These are phyloP conservation scores for Benincasa hispida DNA, from an alignment of 306 rosid genomes.

Conservation along the genomic window DNA sequence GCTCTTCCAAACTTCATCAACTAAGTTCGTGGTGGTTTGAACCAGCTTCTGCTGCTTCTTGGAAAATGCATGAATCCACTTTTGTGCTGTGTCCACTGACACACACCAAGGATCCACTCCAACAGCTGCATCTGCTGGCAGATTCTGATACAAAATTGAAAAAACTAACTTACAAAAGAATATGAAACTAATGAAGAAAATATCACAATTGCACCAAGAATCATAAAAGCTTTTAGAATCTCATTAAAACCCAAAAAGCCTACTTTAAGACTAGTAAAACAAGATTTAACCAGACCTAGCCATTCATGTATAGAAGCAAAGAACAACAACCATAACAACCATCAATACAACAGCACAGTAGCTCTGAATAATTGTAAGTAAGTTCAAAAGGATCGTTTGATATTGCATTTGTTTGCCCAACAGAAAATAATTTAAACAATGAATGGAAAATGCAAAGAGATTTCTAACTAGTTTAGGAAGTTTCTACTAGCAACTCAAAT, in stretches of 20 bases:
- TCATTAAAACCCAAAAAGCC: not conserved
- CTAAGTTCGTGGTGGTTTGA: slow-evolving; percentile 66
- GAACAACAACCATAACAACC: not conserved
- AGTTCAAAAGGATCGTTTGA: not conserved
- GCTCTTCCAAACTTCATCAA: slow-evolving; percentile 82
- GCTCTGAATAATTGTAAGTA: not conserved
- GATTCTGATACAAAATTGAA: slow-evolving; percentile 38
- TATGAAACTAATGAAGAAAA: not conserved
- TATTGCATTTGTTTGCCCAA: not conserved
- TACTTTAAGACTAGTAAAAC: not conserved
- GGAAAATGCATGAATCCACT: slow-evolving; percentile 63
- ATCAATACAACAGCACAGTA: not conserved
- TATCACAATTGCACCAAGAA: not conserved
- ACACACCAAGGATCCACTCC: slow-evolving; percentile 97
- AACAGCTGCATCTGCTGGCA: slow-evolving; percentile 48
- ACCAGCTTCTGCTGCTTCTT: slow-evolving; percentile 71
- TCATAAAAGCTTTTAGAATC: not conserved
- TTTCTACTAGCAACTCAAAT: not conserved
- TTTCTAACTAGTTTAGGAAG: not conserved
- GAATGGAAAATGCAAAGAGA: not conserved
- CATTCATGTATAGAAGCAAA: not conserved
- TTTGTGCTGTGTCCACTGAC: slow-evolving; percentile 72
- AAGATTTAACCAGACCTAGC: not conserved
- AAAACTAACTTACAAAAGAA: not conserved
- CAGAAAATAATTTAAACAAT: not conserved